Percentiles rank a stretch among this genome's conserved stretches.
Conservation (phyloP, 139 green algal species). For the Edaphochlamys debaryana region DNA sequence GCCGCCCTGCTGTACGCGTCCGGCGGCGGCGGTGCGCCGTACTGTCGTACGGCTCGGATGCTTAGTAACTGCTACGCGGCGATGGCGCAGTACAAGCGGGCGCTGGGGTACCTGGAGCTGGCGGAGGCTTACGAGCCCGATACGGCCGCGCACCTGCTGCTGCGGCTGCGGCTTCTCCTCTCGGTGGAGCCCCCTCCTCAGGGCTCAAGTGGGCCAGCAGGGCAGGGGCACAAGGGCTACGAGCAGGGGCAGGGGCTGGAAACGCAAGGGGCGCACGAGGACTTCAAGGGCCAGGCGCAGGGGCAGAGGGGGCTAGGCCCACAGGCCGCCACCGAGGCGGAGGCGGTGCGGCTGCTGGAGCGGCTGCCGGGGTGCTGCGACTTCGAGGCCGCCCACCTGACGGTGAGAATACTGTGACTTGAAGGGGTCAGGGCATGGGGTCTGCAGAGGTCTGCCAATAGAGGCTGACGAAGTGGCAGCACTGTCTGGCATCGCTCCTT, state of each 20-base stretch:
- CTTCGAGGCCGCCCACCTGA: conserved; percentile 9
- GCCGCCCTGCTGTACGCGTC: conserved; percentile 17
- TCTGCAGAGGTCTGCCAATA: no score
- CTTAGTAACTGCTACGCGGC: conserved; percentile 31
- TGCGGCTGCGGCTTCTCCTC: conserved; percentile 14
- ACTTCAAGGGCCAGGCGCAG: no score
- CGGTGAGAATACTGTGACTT: no score
- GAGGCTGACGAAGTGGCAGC: no score
- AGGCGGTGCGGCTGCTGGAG: conserved; percentile 7
- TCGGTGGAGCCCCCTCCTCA: no score
- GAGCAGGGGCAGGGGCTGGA: neutral
- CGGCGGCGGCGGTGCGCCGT: conserved; percentile 17
- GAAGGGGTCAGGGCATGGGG: no score
- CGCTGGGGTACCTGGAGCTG: conserved; percentile 21
- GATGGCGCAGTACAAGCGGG: neutral
- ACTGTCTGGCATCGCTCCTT: no score
- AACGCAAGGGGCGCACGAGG: no score
- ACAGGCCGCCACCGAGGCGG: no score
- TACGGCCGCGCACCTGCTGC: conserved; percentile 16
- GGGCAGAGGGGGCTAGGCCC: no score
- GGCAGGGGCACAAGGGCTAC: no score
- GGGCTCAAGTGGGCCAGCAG: no score
- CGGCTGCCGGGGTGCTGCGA: conserved; percentile 25
- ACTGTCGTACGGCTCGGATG: conserved; percentile 36
- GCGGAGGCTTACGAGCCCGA: conserved; percentile 10